Base-by-base conservation (phyloP, 2,329 filamentous ascomycete genomes). In the Fusarium lyarnte region DNA sequence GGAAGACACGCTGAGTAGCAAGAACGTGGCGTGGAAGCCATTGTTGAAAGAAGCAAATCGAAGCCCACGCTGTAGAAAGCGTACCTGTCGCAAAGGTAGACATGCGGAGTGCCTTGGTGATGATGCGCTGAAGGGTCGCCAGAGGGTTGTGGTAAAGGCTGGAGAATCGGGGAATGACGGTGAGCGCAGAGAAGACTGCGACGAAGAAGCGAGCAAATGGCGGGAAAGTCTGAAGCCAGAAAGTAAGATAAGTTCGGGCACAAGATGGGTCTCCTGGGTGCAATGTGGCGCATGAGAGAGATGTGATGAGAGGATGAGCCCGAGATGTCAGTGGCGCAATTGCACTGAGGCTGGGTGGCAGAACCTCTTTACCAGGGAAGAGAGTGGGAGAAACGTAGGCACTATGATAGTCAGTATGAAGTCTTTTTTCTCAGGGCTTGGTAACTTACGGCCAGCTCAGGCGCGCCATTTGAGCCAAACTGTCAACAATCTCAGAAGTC, bases 241-340 rank as follows among this genome's bases (percentile, higher is more conserved):
- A 97, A 68, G 93, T 93, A 49, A 98, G 84, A 80, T 95, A 97
- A 6, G 94, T 97, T 35, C 93, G 93, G 41, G 92, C 88, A 81
- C 95, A 99, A 23, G 93, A 97, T 2, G 95, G 95, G 77, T 97
- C 93, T 23, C 89, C 87, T 0, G 95, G 95, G 79, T 99, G 95
- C 5, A 98, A 89, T 4, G 95, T 88, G 2, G 95, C 95, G 82
- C 96, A 99, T 46, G 94, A 95, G 25, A 98, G 89, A 31, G 91
- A 92, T 14, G 89, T 91, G 80, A 97, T 95, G 45, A 94, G 90
- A 3, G 95, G 95, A 78, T 98, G 95, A 0, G 95, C 95, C 33
- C 92, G 89, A 3, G 92, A 91, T 3, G 94, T 94, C 60, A 98
- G 89, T 2, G 94, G 93, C 0, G 91, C 87, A 63, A 98, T 91